phyloP scores from a whole-genome alignment of 495 filamentous ascomycete species.

The Aspergillus kassunensis region DNA sequence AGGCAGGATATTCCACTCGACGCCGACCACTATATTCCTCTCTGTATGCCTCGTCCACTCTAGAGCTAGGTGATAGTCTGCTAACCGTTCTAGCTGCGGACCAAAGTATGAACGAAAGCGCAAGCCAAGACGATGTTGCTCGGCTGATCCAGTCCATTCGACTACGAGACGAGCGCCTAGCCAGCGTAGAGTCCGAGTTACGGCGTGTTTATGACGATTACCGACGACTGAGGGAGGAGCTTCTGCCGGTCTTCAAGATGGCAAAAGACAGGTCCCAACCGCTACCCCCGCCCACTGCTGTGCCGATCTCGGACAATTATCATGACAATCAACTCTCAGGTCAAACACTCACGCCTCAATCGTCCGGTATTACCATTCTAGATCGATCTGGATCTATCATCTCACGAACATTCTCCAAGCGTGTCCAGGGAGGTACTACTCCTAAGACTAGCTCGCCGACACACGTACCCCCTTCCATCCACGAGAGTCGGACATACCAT shows the following conservation, averaged over 20 bases:
- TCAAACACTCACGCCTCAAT: conserved; percentile 29
- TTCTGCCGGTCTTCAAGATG: conserved; percentile 83
- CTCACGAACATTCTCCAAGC: conserved; percentile 80
- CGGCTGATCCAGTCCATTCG: conserved; percentile 81
- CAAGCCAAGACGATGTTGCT: conserved; percentile 87
- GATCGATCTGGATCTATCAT: conserved; percentile 26
- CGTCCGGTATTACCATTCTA: conserved; percentile 34
- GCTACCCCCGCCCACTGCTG: conserved; percentile 56
- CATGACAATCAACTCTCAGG: conserved; percentile 26
- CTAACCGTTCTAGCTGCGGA: conserved; percentile 66
- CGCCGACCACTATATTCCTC: conserved; percentile 86
- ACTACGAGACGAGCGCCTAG: conserved; percentile 81
- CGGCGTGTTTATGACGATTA: conserved; percentile 80
- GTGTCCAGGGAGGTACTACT: conserved; percentile 70
- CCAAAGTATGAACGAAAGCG: conserved; percentile 76
- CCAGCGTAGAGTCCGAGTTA: conserved; percentile 73
- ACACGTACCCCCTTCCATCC: conserved; percentile 57
- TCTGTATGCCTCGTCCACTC: conserved; percentile 58
- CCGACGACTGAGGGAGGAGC: conserved; percentile 77
- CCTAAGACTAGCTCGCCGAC: conserved; percentile 83
- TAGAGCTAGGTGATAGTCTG: conserved; percentile 1
- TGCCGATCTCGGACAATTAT: conserved; percentile 19
- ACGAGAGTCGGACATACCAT: conserved; percentile 50
- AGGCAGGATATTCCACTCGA: conserved; percentile 88
- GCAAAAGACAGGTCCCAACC: conserved; percentile 88